Base-by-base conservation (phyloP, 495 filamentous ascomycete species). In the Xylaria acuta region DNA sequence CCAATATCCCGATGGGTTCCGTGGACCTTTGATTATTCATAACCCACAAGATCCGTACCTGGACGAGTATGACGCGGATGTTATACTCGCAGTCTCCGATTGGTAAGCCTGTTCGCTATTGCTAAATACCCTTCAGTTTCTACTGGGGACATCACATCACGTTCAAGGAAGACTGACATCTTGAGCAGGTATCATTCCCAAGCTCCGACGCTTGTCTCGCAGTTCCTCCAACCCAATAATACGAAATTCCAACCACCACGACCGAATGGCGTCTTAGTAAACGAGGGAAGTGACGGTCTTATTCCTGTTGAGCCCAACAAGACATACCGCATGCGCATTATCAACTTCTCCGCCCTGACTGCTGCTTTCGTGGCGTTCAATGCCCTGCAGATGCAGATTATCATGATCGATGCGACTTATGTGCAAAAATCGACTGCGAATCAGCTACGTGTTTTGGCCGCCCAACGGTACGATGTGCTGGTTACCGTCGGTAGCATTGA, bases 1-100 rank as follows among this genome's bases (percentile, higher is more conserved):
- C 1, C 92, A 93, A 77, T 94, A 93, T 70, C 91, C 93, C 1
- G 93, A 96, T 78, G 93, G 93, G 25, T 84, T 93, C 56, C 90
- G 91, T 20, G 92, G 92, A 3, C 86, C 92, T 0, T 75, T 96
- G 43, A 89, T 95, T 56, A 86, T 96, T 41, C 87, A 93, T 67
- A 92, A 95, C 72, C 86, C 87, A 1, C 77, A 87, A 7, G 84
- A 89, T 16, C 92, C 92, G 0, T 92, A 88, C 75, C 69, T 82
- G 30, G 84, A 86, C 67, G 80, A 88, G 62, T 95, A 92, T 72
- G 90, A 93, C 41, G 88, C 90, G 71, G 93, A 95, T 76, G 76
- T 90, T 27, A 74, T 86, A 59, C 40, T 86, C 56, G 77, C 77
- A 49, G 69, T 93, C 34, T 89, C 88, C 18, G 93, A 94, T 72